These are phyloP conservation scores for Lavandula angustifolia DNA, from an alignment of 257 asterid species.

Conservation along the genomic window DNA sequence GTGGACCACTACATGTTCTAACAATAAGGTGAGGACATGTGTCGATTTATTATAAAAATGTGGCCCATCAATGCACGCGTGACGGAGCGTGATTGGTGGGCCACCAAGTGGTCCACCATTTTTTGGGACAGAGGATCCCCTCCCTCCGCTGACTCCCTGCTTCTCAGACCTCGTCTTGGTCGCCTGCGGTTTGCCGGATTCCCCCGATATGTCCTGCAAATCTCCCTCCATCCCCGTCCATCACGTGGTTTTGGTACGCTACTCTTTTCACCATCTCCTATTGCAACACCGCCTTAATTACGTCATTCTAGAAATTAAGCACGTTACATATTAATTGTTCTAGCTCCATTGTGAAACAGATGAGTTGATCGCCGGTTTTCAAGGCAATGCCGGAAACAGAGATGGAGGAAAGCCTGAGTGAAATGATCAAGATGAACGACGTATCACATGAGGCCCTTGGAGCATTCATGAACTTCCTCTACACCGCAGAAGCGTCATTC, in stretches of 20 bases:
- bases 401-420: slow-evolving; percentile 85
- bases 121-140: too few species aligned
- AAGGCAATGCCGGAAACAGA: slow-evolving; percentile 82
- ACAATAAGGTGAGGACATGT: too few species aligned
- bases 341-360: slow-evolving; percentile 34
- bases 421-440: slow-evolving; percentile 75
- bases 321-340: too few species aligned
- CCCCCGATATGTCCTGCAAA: slow-evolving; percentile 33
- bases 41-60: too few species aligned
- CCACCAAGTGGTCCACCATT: too few species aligned
- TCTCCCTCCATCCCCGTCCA: slow-evolving; percentile 69
- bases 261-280: background rate
- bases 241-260: slow-evolving; percentile 65
- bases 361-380: slow-evolving; percentile 82
- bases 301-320: background rate
- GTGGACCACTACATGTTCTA: too few species aligned
- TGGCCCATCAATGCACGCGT: too few species aligned
- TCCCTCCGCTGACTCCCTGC: too few species aligned
- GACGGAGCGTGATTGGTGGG: too few species aligned
- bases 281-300: background rate
- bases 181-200: slow-evolving; percentile 49
- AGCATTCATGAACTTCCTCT: slow-evolving; percentile 64
- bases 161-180: slow-evolving; percentile 75
- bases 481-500: slow-evolving; percentile 75
- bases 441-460: slow-evolving; percentile 77